phyloP scores from a whole-genome alignment of 2,329 filamentous ascomycete species.

The Phyllosticta paracitricarpa region DNA sequence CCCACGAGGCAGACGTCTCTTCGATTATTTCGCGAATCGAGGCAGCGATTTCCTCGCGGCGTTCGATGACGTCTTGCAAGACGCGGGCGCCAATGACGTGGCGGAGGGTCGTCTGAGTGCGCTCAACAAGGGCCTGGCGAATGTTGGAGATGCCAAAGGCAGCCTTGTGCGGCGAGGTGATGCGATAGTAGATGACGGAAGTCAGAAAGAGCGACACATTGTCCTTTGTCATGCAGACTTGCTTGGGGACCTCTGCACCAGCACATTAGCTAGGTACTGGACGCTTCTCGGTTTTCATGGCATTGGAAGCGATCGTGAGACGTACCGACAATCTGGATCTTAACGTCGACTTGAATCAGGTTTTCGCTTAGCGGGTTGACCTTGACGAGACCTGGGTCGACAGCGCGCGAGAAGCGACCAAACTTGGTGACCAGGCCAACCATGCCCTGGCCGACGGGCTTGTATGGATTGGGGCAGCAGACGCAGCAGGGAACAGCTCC shows the following conservation, averaged over 20 bases:
- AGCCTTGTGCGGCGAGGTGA: constrained; percentile 88
- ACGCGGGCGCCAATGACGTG: constrained; percentile 94
- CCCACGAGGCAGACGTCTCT: constrained; percentile 87
- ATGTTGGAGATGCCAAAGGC: constrained; percentile 95
- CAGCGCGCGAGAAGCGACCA: constrained; percentile 85
- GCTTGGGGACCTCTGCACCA: constrained; percentile 71
- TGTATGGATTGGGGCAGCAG: constrained; percentile 91
- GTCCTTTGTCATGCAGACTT: constrained; percentile 99
- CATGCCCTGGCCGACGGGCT: constrained; percentile 82
- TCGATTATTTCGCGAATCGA: constrained; percentile 97
- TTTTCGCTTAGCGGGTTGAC: constrained; percentile 91
- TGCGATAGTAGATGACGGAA: constrained; percentile 98
- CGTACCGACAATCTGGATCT: constrained; percentile 84
- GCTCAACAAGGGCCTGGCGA: constrained; percentile 90
- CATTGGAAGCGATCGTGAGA: constrained; percentile 6
- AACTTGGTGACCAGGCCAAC: constrained; percentile 95
- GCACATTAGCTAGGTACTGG: constrained; percentile 6
- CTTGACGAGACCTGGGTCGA: constrained; percentile 93
- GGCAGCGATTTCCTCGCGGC: constrained; percentile 90
- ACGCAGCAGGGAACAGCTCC: constrained; percentile 89
- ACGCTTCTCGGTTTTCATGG: too few relatives aligned
- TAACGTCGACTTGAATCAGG: constrained; percentile 89
- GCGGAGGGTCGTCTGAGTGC: constrained; percentile 92
- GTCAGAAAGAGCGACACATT: constrained; percentile 91
- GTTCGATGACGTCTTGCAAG: constrained; percentile 95